Evolutionary conservation across 2,329 filamentous ascomycete species (phyloP), one percentile per base, ranked within the genome.

Genomic region (Arthrobotrys musiformis): DNA sequence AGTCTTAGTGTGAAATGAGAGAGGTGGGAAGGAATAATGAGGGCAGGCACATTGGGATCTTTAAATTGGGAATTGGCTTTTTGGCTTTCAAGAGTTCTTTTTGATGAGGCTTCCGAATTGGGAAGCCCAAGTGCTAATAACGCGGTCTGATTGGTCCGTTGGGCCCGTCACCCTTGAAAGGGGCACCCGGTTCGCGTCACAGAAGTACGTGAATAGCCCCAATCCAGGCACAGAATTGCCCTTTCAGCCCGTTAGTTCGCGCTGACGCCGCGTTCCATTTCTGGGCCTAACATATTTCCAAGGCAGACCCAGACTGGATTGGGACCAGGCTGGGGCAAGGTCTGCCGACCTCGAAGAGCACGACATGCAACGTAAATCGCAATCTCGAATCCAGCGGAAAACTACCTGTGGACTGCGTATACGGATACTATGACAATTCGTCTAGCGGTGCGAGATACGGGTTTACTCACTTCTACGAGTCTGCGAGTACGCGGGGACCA

Each of bases 121-220:
- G 66, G 73, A 56, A 67, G 17, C 58, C 73, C 50, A 70, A 77
- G 56, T 70, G 48, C 58, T 60, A 40, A 56, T 22, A n/a, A 69
- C 70, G 63, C 70, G 70, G 60, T 22, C 30, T 60, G 26, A 75
- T 75, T 75, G 70, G 70, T 50, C 40, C 19, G 8, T 11, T 13
- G 15, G 9, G 17, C 35, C 33, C 35, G 46, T 50, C 33, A 50
- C 62, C 62, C 54, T 62, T 61, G 54, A 62, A 70, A 62, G 56
- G 67, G 33, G 56, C 61, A 33, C 42, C 52, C 44, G 54, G n/a
- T n/a, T n/a, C 63, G 54, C 54, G 42, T 28, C 56, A 42, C 13
- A 58, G 48, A 35, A 6, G 22, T 24, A 72, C 48, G 48, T 64
- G 58, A 63, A 28, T 33, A 56, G 13, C 19, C 22, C 58, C 46